These are phyloP conservation scores for Dictyostelium capitatum DNA, from an alignment of 78 protist genomes.

Conservation along the genomic window DNA sequence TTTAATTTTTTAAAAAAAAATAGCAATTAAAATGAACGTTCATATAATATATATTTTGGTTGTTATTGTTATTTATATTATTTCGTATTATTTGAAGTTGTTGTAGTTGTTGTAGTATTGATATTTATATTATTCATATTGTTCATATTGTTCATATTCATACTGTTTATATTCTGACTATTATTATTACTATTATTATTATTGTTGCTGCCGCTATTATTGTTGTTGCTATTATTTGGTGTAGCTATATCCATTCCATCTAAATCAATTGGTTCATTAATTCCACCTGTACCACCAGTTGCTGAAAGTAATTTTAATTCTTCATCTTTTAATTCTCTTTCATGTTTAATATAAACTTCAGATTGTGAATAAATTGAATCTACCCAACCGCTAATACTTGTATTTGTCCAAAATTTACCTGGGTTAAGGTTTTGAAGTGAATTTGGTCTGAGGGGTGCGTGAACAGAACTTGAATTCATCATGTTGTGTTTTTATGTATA, in stretches of 20 bases:
- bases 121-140: constrained; percentile 9
- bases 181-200: neutral
- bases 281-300: neutral
- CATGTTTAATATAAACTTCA: constrained; percentile 3
- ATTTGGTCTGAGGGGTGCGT: constrained; percentile 3
- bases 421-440: neutral
- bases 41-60: too few species aligned
- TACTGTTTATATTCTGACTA: neutral
- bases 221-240: neutral
- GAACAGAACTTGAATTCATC: neutral
- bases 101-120: neutral
- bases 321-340: constrained; percentile 1
- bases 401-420: constrained; percentile 18
- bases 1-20: neutral
- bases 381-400: constrained; percentile 13
- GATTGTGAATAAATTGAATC: constrained; percentile 15
- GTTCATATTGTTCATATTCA: neutral
- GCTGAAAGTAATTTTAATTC: neutral
- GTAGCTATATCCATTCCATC: constrained; percentile 23
- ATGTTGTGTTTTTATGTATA: neutral
- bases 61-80: neutral
- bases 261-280: neutral
- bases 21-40: too few species aligned
- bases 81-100: neutral
- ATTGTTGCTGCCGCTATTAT: neutral